phyloP scores from a whole-genome alignment of 257 asterid species.

The Solanum pennellii region DNA sequence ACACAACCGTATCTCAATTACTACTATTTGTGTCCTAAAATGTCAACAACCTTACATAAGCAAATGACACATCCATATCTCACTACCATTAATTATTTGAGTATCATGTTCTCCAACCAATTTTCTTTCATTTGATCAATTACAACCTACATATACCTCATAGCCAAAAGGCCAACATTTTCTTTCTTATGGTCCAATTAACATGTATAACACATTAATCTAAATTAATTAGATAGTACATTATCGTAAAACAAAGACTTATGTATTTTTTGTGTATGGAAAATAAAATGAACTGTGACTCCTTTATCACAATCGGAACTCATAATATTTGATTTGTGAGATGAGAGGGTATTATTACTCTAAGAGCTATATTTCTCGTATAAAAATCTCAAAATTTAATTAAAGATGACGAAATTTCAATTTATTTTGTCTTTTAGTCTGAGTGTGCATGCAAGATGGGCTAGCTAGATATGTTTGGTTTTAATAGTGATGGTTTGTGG shows the following conservation, averaged over 20 bases:
- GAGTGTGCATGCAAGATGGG: not conserved
- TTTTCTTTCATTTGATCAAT: not conserved
- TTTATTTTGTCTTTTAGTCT: not conserved
- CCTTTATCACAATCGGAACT: not conserved
- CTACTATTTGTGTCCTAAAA: conserved; percentile 21
- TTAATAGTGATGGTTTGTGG: not conserved
- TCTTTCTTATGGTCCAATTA: not conserved
- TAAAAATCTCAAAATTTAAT: not conserved
- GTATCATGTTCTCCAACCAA: not conserved
- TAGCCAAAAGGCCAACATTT: not conserved
- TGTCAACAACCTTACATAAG: conserved; percentile 33
- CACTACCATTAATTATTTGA: not conserved
- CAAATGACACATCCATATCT: not conserved
- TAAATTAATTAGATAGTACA: not conserved
- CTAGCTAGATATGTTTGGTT: not conserved
- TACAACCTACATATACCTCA: not conserved
- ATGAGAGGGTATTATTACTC: not conserved
- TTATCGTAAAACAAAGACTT: no score
- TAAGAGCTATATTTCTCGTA: not conserved
- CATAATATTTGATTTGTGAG: not conserved
- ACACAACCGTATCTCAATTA: not conserved
- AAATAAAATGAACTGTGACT: not conserved
- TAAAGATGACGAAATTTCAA: not conserved
- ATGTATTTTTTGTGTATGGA: not conserved
- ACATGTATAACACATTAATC: not conserved